Evolutionary conservation across 2,329 filamentous ascomycete species (phyloP), one percentile per base, ranked within the genome.

Genomic region (Coniella vitis): DNA sequence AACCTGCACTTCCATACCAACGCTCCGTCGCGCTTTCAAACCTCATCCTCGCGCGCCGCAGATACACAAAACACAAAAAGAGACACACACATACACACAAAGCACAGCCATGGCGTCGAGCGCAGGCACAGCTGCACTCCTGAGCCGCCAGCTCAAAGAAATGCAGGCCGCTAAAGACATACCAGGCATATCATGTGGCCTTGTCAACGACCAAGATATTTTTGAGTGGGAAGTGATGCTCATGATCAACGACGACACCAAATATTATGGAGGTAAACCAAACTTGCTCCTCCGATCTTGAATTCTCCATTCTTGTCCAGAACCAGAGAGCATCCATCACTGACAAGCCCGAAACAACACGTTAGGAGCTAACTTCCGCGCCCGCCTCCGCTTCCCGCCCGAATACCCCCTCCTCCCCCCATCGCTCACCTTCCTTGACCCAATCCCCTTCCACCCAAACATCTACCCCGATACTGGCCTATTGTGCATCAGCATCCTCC

Each of bases 191-290:
- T 96, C 90, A 54, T 95, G 89, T 60, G 93, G 93, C 0, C 73
- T 98, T 38, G 83, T 90, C 45, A 83, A 84, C 60, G 87, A 86
- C 65, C 86, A 72, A 69, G 95, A 95, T 64, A 83, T 97, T 9
- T 96, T 96, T 57, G 87, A 95, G 72, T 98, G 93, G 93, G 90
- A 97, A 68, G 90, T 97, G 17, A 95, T 96, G 87, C 81, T 98
- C 53, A 97, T 98, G 91, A 91, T 97, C 57, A 89, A 82, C 54
- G 90, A 96, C 60, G 90, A 95, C 63, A 90, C 87, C 69, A 91
- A 90, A 69, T 87, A 87, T 67, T 96, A 96, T 60, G 90, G 90
- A 60, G 90, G 90, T 91, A 70, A 51, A 79, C 69, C 13, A 19
- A 21, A 12, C 35, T 13, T 40, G 42, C 37, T 41, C 36, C 31